Base-by-base conservation (phyloP, 2,329 filamentous ascomycete species). In the Ophiostoma sp. region DNA sequence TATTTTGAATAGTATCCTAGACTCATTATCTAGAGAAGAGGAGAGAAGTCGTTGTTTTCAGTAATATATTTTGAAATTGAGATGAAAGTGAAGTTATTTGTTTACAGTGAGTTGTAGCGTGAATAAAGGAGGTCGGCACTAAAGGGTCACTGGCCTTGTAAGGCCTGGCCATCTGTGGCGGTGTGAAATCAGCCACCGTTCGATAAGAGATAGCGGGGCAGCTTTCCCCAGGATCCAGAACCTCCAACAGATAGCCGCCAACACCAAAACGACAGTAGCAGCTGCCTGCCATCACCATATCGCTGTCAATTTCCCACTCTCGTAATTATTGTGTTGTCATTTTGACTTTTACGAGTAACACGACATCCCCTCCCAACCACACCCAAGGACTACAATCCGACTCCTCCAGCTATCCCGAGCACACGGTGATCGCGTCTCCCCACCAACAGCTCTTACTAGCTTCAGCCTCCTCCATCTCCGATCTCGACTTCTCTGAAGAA, bases 121-220 rank as follows among this genome's bases (percentile, higher is more conserved):
- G 25, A 39, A 31, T n/a, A 22, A 61, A 39, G 15, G 61, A 19
- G n/a, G n/a, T n/a, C n/a, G n/a, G n/a, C n/a, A n/a, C n/a, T n/a
- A n/a, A n/a, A n/a, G n/a, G n/a, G n/a, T n/a, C n/a, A 28, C 42
- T 45, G 12, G 11, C 25, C 17, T 15, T 55, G n/a, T 28, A 28
- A 1, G 8, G 15, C 39, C 36, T 39, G 36, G 7, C 9, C 25
- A n/a, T 42, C 11, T 55, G 66, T 69, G 66, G 66, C 66, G 45
- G 66, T 69, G 66, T 39, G 3, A 8, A 0, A 33, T 52, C 28
- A 69, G 66, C 66, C 66, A 69, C 66, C 52, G 9, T 52, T 48
- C 22, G 66, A 52, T 66, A 66, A 42, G 61, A 11, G 17, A 52
- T 69, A 45, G 66, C 45, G 66, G 66, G 66, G 66, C 66, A 52